Evolutionary conservation across 108 stramenopile species (phyloP).

Genomic region (Thalassiosira profunda): DNA sequence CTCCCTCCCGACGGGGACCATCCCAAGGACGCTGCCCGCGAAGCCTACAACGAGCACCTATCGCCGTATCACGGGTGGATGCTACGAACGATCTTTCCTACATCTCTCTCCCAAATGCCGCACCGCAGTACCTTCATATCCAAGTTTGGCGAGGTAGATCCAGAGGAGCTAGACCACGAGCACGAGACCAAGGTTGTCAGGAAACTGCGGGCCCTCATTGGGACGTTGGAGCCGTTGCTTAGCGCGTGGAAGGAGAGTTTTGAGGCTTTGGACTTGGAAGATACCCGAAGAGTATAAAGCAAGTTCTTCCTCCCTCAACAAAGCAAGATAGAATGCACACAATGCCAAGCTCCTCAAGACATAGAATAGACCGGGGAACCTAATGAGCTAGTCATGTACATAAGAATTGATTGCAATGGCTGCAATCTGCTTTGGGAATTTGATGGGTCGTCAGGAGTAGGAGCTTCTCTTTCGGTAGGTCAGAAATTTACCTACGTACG

Average conservation of each 20-base stretch:
- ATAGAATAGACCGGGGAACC: too few species aligned
- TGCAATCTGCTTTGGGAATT: too few species aligned
- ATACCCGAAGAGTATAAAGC: slow-evolving; percentile 16
- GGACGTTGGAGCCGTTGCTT: slow-evolving; percentile 21
- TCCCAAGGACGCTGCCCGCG: slow-evolving; percentile 26
- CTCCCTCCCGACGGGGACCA: slow-evolving; percentile 12
- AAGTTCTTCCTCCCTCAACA: not conserved
- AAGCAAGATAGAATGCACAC: too few species aligned
- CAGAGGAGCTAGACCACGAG: slow-evolving; percentile 2
- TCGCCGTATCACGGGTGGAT: slow-evolving; percentile 32
- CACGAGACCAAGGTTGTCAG: slow-evolving; percentile 6
- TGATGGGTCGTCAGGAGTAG: too few species aligned
- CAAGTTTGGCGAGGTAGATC: slow-evolving; percentile 13
- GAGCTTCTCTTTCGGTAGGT: too few species aligned
- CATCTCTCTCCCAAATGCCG: slow-evolving; percentile 9
- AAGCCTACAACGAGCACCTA: slow-evolving; percentile 26
- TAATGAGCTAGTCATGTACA: too few species aligned
- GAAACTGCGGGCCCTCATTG: slow-evolving; percentile 18
- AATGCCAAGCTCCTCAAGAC: too few species aligned
- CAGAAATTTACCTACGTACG: too few species aligned
- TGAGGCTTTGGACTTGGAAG: slow-evolving; percentile 21
- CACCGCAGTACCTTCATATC: slow-evolving; percentile 10
- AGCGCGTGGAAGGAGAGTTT: slow-evolving; percentile 19
- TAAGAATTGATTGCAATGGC: too few species aligned
- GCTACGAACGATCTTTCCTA: slow-evolving; percentile 26